Percentiles rank a stretch among this genome's conserved stretches.
Conservation (phyloP, 2,329 filamentous ascomycete genomes). For the Ophiostoma pallidulum region DNA sequence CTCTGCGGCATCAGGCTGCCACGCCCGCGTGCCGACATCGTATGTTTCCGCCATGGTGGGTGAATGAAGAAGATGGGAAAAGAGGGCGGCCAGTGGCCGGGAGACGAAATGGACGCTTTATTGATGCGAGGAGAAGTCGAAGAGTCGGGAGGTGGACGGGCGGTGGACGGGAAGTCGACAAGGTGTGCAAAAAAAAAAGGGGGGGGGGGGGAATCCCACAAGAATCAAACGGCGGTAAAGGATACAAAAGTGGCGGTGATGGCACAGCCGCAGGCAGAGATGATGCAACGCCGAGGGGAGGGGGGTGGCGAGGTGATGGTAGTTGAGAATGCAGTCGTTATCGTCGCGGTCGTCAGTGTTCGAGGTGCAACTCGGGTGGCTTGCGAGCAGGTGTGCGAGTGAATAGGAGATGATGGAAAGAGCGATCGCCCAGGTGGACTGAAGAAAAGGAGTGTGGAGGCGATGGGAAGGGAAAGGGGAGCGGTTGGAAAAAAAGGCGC, state of each 20-base stretch:
- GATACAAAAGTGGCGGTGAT: conserved; percentile 8
- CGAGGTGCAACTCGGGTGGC: background rate
- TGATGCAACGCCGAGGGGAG: background rate
- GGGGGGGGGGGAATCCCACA: background rate
- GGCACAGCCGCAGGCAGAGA: background rate
- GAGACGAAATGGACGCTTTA: background rate
- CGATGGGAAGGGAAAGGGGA: conserved; percentile 15
- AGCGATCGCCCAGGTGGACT: background rate
- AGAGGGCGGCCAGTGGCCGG: conserved; percentile 21
- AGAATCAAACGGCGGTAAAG: conserved; percentile 13
- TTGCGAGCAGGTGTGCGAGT: background rate
- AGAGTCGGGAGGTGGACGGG: background rate
- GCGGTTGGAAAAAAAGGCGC: conserved; percentile 14
- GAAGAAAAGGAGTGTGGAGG: conserved; percentile 17
- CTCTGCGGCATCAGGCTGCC: conserved; percentile 93
- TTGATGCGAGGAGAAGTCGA: background rate
- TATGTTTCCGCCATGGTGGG: conserved; percentile 81
- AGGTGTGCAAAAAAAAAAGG: conserved; percentile 6
- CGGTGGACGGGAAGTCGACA: background rate
- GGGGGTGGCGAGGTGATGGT: background rate
- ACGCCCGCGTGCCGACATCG: conserved; percentile 93
- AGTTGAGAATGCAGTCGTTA: background rate
- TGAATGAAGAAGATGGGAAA: conserved; percentile 24
- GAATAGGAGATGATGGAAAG: conserved; percentile 3
- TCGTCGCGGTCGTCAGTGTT: background rate